phyloP scores from a whole-genome alignment of 1,139 yeast genomes.

The Candida buenavistaensis region DNA sequence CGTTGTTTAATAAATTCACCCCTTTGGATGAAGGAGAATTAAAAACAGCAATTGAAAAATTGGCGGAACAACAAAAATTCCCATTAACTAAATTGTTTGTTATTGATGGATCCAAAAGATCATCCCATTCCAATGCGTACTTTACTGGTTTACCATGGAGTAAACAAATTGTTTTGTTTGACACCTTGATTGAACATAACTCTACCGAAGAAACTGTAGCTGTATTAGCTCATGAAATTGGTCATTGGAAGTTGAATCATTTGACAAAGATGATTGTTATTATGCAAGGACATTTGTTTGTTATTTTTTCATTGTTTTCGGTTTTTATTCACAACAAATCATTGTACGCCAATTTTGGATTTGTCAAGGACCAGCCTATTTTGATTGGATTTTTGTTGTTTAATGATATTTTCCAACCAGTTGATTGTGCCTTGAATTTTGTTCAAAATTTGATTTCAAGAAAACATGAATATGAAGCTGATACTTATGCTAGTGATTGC shows the following conservation, averaged over 20 bases:
- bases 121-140: slow-evolving; percentile 95
- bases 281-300: slow-evolving; percentile 63
- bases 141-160: slow-evolving; percentile 96
- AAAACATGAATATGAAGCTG: slow-evolving; percentile 91
- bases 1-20: slow-evolving; percentile 85
- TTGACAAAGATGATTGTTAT: slow-evolving; percentile 68
- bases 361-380: slow-evolving; percentile 61
- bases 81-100: slow-evolving; percentile 85
- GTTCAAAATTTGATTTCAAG: slow-evolving; percentile 70
- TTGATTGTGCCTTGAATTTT: slow-evolving; percentile 69
- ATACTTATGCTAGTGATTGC: slow-evolving; percentile 71
- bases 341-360: slow-evolving; percentile 78
- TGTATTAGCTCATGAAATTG: slow-evolving; percentile 94
- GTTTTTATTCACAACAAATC: slow-evolving; percentile 78
- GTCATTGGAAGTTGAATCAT: slow-evolving; percentile 94
- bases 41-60: slow-evolving; percentile 73
- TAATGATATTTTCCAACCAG: slow-evolving; percentile 72
- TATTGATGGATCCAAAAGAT: slow-evolving; percentile 92
- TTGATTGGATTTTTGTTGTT: slow-evolving; percentile 79
- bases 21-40: slow-evolving; percentile 91
- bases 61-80: slow-evolving; percentile 75
- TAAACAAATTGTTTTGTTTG: slow-evolving; percentile 90
- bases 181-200: slow-evolving; percentile 82
- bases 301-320: slow-evolving; percentile 70
- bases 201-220: slow-evolving; percentile 84